Evolutionary conservation across 2,329 filamentous ascomycete genomes (phyloP), one percentile per base, ranked within the genome.

Genomic region (Neofusicoccum sp.): DNA sequence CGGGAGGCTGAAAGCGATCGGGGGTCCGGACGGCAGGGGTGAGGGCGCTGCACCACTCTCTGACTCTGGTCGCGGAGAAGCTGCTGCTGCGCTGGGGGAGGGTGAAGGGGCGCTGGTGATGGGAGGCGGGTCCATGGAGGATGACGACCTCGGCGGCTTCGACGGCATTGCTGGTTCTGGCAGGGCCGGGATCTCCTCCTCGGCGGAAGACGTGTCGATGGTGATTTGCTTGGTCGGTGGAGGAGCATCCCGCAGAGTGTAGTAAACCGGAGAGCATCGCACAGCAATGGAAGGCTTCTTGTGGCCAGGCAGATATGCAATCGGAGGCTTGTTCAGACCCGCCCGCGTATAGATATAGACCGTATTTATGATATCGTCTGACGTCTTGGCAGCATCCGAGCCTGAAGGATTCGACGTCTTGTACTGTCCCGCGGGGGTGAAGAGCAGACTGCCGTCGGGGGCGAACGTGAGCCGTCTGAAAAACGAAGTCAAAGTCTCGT

Each of bases 231-330:
- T 92, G 1, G 93, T 96, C 3, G 84, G 76, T 8, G 88, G 86
- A 0, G 83, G 65, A 16, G 69, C 65, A 68, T 89, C 86, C 41
- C 95, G 86, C 24, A 96, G 79, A 0, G 88, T 91, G 75, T 98
- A 99, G 67, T 90, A 88, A 26, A 96, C 78, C 0, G 95, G 95
- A 12, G 93, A 99, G 73, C 95, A 99, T 70, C 91, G 91, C 62
- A 99, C 91, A 1, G 93, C 95, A 9, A 99, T 91, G 0, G 95
- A 98, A 0, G 95, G 95, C 75, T 99, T 99, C 80, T 97, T 99
- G 76, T 98, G 93, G 1, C 95, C 95, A 0, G 95, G 95, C 6
- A 99, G 82, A 75, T 98, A 95, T 6, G 93, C 92, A 61, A 98
- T 89, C 2, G 95, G 95, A 1, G 95, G 92, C 73, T 96, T 97